Evolutionary conservation across 148 eudicot genomes (phyloP), one percentile per base, ranked within the genome.

Genomic region (Rhododendron vialii): DNA sequence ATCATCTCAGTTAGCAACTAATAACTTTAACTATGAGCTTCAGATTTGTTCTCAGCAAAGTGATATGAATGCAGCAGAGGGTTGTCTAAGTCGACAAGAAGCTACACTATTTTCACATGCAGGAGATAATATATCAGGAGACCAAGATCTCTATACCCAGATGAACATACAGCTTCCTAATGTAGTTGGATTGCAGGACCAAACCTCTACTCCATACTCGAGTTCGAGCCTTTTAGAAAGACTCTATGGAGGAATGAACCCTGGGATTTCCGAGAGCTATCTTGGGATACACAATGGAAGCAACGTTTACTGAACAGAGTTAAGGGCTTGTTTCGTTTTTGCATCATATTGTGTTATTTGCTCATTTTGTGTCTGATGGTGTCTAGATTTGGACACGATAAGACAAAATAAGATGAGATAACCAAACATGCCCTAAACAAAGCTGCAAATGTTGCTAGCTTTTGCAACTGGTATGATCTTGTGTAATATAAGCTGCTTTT

Each of bases 161-260:
- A 83, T 83, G 78, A 87, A 48, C 26, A 14, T 14, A 45, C 30
- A 84, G 83, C 11, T 80, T 85, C 81, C 81, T 38, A 22, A 15
- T 12, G 3, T 13, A 28, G 24, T 71, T 63, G 87, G 35, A 74
- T 82, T 55, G 71, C 87, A 90, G 73, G 88, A 79, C 53, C 84
- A 57, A 53, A 61, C 33, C 74, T 63, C 71, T 63, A 63, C 79
- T 65, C 36, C 57, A 14, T 26, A 24, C 57, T 77, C 82, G 1
- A 55, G 78, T 76, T 45, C 80, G 10, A 57, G 51, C 80, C 63
- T 65, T 47, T 36, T 55, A 8, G 87, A 82, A 77, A 81, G 26
- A 48, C 48, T 78, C 43, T 73, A 69, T 78, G 81, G 85, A 87
- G 87, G 69, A 82, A 57, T 86, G 38, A 79, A 75, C 76, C 80